Conservation (phyloP, 176 grass and related monocot species). For the Carex scoparia region DNA sequence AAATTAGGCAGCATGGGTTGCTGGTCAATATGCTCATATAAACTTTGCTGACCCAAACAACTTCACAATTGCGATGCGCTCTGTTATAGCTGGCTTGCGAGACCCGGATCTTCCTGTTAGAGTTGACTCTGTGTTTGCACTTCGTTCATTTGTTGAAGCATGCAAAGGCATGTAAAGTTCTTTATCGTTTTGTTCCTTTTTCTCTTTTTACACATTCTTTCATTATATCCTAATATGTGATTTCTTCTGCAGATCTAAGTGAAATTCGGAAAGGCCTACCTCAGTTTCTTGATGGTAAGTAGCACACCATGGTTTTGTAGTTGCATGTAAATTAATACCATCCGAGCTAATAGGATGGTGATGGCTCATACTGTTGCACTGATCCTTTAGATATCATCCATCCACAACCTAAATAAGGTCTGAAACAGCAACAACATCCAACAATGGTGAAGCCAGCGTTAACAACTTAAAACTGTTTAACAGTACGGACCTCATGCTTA, state of each 20-base stretch:
- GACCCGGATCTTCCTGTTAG: constrained; percentile 83
- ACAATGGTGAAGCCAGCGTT: not conserved
- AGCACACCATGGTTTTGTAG: constrained; percentile 7
- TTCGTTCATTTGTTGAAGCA: constrained; percentile 89
- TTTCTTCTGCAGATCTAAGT: constrained; percentile 55
- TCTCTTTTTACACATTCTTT: not conserved
- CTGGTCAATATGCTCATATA: constrained; percentile 93
- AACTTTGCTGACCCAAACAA: constrained; percentile 56
- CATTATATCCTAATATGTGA: not conserved
- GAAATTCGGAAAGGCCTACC: constrained; percentile 80
- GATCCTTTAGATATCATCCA: not conserved
- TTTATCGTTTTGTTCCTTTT: not conserved
- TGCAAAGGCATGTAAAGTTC: constrained; percentile 53
- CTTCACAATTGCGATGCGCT: constrained; percentile 61
- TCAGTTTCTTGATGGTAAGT: constrained; percentile 84
- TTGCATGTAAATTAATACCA: not conserved
- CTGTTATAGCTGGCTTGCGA: constrained; percentile 57
- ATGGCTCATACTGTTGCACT: not conserved
- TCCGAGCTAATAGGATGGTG: not conserved
- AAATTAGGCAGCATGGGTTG: constrained; percentile 85
- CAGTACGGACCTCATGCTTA: not conserved
- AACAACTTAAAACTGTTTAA: not conserved
- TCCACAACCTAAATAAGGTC: not conserved
- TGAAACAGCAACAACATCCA: not conserved
- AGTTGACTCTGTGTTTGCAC: constrained; percentile 92